Evolutionary conservation across 441 rosid species (phyloP).

Genomic region (Dalechampia spathulata): DNA sequence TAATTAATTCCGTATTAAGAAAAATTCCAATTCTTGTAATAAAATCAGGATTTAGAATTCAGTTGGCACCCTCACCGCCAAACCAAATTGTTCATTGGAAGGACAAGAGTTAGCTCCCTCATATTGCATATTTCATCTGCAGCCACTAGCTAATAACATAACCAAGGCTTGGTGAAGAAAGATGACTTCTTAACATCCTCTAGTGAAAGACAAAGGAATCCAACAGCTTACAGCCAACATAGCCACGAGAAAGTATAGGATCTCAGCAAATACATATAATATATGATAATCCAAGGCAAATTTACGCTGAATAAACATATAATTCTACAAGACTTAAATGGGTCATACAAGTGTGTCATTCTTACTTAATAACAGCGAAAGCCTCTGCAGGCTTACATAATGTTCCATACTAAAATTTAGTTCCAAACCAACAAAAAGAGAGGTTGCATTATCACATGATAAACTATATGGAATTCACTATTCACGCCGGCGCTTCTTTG

Average conservation of each 20-base stretch:
- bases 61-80: no score
- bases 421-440: constrained; percentile 9
- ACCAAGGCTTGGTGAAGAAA: no score
- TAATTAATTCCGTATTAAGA: background rate
- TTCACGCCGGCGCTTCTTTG: constrained; percentile 64
- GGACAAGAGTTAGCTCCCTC: no score
- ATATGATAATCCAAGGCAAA: no score
- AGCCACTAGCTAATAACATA: no score
- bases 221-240: background rate
- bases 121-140: no score
- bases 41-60: no score
- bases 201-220: background rate
- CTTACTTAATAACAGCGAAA: background rate
- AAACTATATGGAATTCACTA: constrained; percentile 23
- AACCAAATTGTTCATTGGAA: no score
- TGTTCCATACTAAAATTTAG: background rate
- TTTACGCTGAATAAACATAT: background rate
- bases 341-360: background rate
- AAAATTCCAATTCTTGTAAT: no score
- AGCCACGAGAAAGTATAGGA: no score
- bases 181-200: background rate
- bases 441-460: constrained; percentile 6
- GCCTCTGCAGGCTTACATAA: background rate
- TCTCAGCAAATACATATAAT: no score
- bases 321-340: background rate